A percentile compares a stretch with the other conserved stretches of the same genome.
These are phyloP conservation scores for Ceratobasidium sp. DNA, from an alignment of 1,284 basidiomycete genomes.

Conservation along the genomic window DNA sequence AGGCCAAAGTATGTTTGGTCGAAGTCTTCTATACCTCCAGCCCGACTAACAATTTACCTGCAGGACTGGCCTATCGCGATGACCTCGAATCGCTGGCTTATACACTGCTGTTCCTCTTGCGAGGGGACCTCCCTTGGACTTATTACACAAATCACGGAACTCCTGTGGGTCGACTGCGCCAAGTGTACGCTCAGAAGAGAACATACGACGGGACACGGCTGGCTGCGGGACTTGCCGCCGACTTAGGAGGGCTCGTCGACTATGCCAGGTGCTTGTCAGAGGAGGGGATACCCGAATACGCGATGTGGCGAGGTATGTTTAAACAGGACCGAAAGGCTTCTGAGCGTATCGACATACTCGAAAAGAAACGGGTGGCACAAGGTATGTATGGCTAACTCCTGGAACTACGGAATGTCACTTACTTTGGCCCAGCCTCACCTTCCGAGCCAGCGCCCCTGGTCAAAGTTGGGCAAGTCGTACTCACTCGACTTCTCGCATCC, in stretches of 20 bases:
- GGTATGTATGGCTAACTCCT: too few relatives aligned
- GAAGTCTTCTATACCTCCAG: neutral
- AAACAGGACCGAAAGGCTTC: neutral
- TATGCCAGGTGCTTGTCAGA: neutral
- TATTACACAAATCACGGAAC: slow-evolving; percentile 74
- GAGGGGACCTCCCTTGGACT: slow-evolving; percentile 77
- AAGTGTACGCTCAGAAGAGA: slow-evolving; percentile 56
- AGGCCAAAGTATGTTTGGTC: neutral
- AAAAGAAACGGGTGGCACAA: too few relatives aligned
- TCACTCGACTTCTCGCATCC: neutral
- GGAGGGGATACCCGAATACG: slow-evolving; percentile 57
- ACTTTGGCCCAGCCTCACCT: too few relatives aligned
- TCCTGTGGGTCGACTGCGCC: slow-evolving; percentile 62
- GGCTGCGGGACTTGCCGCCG: slow-evolving; percentile 84
- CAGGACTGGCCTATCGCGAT: slow-evolving; percentile 85
- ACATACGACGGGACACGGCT: slow-evolving; percentile 58
- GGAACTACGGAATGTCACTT: too few relatives aligned
- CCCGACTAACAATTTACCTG: neutral
- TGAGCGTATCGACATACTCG: too few relatives aligned
- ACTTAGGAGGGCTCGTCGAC: slow-evolving; percentile 67
- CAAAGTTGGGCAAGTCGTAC: neutral
- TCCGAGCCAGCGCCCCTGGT: neutral
- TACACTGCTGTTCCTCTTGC: slow-evolving; percentile 92
- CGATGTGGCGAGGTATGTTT: neutral
- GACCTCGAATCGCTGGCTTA: slow-evolving; percentile 93